Evolutionary conservation across 106 monocot genomes (phyloP).

Genomic region (Iris macrosiphon): DNA sequence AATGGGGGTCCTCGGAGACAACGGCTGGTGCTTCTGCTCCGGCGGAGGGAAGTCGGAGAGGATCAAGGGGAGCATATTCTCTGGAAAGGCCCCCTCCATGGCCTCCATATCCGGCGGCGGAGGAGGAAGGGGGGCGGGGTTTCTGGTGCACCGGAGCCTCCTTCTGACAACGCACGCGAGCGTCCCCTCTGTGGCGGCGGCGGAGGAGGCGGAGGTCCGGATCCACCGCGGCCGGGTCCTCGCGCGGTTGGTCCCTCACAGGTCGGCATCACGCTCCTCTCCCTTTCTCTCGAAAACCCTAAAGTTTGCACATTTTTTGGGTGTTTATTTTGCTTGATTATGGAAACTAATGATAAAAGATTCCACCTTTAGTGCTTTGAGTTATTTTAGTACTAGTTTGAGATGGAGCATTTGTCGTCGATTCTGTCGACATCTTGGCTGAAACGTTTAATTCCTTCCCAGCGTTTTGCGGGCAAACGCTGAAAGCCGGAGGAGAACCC

Average conservation of each 20-base stretch:
- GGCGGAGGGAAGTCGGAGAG: conserved; percentile 68
- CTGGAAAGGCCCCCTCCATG: conserved; percentile 60
- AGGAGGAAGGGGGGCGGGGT: conserved; percentile 78
- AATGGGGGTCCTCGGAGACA: conserved; percentile 71
- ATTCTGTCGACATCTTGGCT: too few species aligned
- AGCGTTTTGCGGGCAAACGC: too few species aligned
- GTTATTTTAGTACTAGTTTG: too few species aligned
- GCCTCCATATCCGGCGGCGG: conserved; percentile 43
- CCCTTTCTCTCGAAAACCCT: neutral
- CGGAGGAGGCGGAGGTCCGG: conserved; percentile 62
- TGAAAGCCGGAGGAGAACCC: too few species aligned
- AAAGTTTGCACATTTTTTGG: too few species aligned
- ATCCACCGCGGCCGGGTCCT: conserved; percentile 48
- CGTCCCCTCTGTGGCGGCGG: conserved; percentile 58
- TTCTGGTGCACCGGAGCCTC: conserved; percentile 73
- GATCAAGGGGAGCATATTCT: conserved; percentile 54
- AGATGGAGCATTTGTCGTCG: too few species aligned
- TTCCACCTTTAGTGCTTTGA: too few species aligned
- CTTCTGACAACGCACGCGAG: conserved; percentile 81
- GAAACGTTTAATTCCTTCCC: too few species aligned
- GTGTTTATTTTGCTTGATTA: too few species aligned
- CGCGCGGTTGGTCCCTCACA: conserved; percentile 84
- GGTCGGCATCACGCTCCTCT: conserved; percentile 38
- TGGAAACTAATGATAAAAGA: too few species aligned
- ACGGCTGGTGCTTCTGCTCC: conserved; percentile 85